These are phyloP conservation scores for Ambrosia artemisiifolia DNA, from an alignment of 129 eudicot genomes.

Conservation along the genomic window DNA sequence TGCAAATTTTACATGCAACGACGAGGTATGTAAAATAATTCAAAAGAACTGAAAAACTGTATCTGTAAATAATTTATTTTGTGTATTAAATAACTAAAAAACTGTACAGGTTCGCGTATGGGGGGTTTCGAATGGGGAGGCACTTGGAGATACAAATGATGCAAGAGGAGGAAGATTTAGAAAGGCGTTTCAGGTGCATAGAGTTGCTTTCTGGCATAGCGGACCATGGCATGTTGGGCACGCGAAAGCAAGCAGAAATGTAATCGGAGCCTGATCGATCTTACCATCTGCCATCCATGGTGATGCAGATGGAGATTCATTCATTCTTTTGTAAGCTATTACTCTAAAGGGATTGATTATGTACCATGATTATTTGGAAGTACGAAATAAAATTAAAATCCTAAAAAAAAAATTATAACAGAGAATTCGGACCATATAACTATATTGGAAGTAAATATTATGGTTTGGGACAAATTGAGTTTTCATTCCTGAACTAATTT, in stretches of 20 bases:
- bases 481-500: too few species aligned
- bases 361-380: too few species aligned
- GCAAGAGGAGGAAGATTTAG: constrained; percentile 24
- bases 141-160: constrained; percentile 13
- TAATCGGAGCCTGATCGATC: neutral
- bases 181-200: constrained; percentile 37
- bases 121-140: neutral
- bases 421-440: too few species aligned
- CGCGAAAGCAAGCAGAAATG: constrained; percentile 20
- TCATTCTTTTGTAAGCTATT: neutral
- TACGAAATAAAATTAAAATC: too few species aligned
- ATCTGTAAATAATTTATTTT: too few species aligned
- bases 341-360: neutral
- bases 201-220: constrained; percentile 23
- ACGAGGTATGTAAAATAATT: constrained; percentile 15
- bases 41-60: too few species aligned
- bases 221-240: constrained; percentile 20
- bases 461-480: too few species aligned
- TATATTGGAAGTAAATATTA: too few species aligned
- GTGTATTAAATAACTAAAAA: too few species aligned
- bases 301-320: neutral
- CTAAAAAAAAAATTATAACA: too few species aligned
- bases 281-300: neutral
- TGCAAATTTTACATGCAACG: constrained; percentile 2
- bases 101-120: constrained; percentile 5